A percentile compares a stretch with the other conserved stretches of the same genome.
phyloP scores from a whole-genome alignment of 108 stramenopile genomes.

The Cyclotella cryptica region DNA sequence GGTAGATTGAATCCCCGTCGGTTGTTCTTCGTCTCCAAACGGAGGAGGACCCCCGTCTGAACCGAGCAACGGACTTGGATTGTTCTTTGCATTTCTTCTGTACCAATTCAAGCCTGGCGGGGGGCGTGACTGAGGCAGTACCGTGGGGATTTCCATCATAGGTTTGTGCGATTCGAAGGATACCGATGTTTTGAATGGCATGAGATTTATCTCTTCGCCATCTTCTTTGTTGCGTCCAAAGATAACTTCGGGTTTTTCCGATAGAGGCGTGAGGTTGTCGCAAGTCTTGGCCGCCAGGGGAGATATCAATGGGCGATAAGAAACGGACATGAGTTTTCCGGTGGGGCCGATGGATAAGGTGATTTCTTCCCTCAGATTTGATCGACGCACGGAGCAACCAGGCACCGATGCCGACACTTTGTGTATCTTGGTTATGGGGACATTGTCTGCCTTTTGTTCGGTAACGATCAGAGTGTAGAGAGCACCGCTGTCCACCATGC shows the following conservation, averaged over 20 bases:
- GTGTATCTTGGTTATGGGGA: conserved; percentile 4
- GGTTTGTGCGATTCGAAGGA: conserved; percentile 69
- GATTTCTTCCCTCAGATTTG: conserved; percentile 71
- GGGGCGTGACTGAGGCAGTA: conserved; percentile 64
- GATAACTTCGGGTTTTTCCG: conserved; percentile 41
- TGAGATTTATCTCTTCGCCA: conserved; percentile 25
- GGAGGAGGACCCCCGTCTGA: conserved; percentile 28
- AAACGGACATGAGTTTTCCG: conserved; percentile 64
- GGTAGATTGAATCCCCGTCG: conserved; percentile 42
- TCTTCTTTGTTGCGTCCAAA: conserved; percentile 43
- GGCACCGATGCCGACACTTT: conserved; percentile 51
- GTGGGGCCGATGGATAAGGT: conserved; percentile 62
- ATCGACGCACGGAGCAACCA: conserved; percentile 49
- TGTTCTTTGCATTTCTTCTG: conserved; percentile 46
- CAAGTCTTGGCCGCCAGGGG: conserved; percentile 81
- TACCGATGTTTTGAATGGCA: conserved; percentile 69
- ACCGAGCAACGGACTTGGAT: conserved; percentile 32
- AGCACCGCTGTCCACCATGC: conserved; percentile 39
- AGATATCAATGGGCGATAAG: conserved; percentile 79
- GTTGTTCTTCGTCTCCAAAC: conserved; percentile 33
- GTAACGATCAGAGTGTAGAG: conserved; percentile 44
- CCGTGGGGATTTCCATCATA: conserved; percentile 69
- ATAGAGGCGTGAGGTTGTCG: conserved; percentile 46
- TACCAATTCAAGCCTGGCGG: conserved; percentile 80
- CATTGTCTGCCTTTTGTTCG: conserved; percentile 20